Conservation (phyloP, 805 yeast species). For the Wickerhamomyces bisporus region DNA sequence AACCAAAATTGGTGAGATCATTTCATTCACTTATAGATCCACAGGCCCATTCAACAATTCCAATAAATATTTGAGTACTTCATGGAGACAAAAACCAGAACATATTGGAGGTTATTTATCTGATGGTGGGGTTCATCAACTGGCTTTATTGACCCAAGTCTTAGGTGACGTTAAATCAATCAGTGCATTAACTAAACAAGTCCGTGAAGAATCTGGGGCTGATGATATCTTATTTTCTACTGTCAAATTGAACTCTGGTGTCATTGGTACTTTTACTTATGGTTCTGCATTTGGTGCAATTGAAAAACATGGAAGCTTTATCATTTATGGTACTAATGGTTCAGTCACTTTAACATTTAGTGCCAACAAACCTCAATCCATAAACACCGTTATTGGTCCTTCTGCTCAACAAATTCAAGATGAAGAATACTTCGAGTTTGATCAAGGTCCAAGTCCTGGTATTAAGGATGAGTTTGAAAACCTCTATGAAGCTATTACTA, state of each 20-base stretch:
- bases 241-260: conserved; percentile 76
- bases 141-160: conserved; percentile 78
- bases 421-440: conserved; percentile 22
- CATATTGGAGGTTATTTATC: conserved; percentile 90
- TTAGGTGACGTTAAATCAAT: conserved; percentile 70
- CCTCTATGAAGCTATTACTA: conserved; percentile 53
- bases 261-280: conserved; percentile 33
- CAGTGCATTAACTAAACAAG: conserved; percentile 73
- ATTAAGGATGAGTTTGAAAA: conserved; percentile 48
- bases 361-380: conserved; percentile 32
- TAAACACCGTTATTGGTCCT: conserved; percentile 28
- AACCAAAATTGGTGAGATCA: conserved; percentile 64
- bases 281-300: conserved; percentile 63
- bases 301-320: conserved; percentile 59
- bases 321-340: conserved; percentile 77
- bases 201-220: conserved; percentile 71
- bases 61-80: conserved; percentile 60
- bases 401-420: conserved; percentile 19
- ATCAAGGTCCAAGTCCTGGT: conserved; percentile 47
- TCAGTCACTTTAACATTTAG: conserved; percentile 63
- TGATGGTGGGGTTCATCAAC: conserved; percentile 96
- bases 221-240: conserved; percentile 79
- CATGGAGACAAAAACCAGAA: conserved; percentile 88
- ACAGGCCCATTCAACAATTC: conserved; percentile 65
- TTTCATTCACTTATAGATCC: conserved; percentile 65